Conservation (phyloP, 148 eudicot genomes). For the Nepenthes gracilis region DNA sequence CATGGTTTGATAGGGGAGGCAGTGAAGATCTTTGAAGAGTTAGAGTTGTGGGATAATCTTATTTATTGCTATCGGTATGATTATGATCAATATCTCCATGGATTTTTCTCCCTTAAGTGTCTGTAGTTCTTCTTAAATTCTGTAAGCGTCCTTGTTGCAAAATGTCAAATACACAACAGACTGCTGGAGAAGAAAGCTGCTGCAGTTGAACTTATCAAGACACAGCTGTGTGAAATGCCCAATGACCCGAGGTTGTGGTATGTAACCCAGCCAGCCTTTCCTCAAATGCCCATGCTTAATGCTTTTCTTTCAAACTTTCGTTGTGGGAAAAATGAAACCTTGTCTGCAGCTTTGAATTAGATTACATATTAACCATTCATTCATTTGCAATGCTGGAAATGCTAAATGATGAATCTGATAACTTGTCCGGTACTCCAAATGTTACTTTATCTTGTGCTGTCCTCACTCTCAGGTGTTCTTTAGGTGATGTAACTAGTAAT, state of each 20-base stretch:
- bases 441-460: not conserved
- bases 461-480: conserved; percentile 55
- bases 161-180: conserved; percentile 15
- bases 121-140: not conserved
- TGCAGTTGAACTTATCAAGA: conserved; percentile 77
- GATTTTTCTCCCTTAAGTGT: not conserved
- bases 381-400: not conserved
- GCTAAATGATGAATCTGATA: not conserved
- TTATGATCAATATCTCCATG: not conserved
- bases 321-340: too few relatives aligned
- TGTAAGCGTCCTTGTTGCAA: not conserved
- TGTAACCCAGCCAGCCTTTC: conserved; percentile 1
- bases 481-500: conserved; percentile 77
- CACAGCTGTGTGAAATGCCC: conserved; percentile 54
- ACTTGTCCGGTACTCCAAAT: too few relatives aligned
- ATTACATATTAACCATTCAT: too few relatives aligned
- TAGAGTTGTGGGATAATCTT: conserved; percentile 92
- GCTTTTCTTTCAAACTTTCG: too few relatives aligned
- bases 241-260: conserved; percentile 86
- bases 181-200: conserved; percentile 80
- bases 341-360: too few relatives aligned
- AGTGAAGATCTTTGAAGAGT: conserved; percentile 71
- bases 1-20: conserved; percentile 91
- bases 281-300: not conserved
- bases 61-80: conserved; percentile 78